Percentiles rank a stretch among this genome's conserved stretches.
Conservation (phyloP, 805 yeast species). For the Yamadazyma kitorensis region DNA sequence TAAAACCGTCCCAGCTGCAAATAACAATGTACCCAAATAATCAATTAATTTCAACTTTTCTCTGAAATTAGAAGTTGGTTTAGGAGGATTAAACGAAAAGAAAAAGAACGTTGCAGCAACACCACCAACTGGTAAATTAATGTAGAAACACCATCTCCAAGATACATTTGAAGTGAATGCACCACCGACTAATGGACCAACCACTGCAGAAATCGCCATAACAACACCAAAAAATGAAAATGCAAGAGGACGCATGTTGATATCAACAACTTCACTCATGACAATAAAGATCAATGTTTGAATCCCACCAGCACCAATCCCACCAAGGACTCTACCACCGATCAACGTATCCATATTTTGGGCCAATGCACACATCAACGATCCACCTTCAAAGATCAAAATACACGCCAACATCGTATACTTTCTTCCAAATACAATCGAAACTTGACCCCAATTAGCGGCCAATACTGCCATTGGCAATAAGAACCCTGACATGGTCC, state of each 20-base stretch:
- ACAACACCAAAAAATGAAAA: slow-evolving; percentile 36
- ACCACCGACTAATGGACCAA: slow-evolving; percentile 68
- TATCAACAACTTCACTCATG: slow-evolving; percentile 29
- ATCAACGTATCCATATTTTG: slow-evolving; percentile 35
- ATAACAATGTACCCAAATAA: slow-evolving; percentile 41
- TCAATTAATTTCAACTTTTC: slow-evolving; percentile 44
- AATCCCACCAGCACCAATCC: slow-evolving; percentile 38
- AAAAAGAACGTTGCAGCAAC: slow-evolving; percentile 36
- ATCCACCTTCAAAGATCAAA: slow-evolving; percentile 18
- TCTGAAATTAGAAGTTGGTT: slow-evolving; percentile 32
- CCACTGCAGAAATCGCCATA: slow-evolving; percentile 47
- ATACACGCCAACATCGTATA: slow-evolving; percentile 16
- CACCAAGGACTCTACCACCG: slow-evolving; percentile 39
- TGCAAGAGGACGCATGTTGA: slow-evolving; percentile 32
- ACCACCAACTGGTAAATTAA: slow-evolving; percentile 67
- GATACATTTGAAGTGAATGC: slow-evolving; percentile 51
- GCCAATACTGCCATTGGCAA: slow-evolving; percentile 32
- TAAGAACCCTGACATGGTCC: slow-evolving; percentile 38
- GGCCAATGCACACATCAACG: slow-evolving; percentile 38
- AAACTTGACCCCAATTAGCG: slow-evolving; percentile 36
- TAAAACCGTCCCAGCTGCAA: slow-evolving; percentile 42
- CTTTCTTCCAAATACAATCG: slow-evolving; percentile 38
- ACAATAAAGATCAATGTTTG: slow-evolving; percentile 27
- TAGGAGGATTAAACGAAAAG: slow-evolving; percentile 46
- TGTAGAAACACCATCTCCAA: slow-evolving; percentile 79